Conservation (phyloP, 176 grass and related monocot species). For the Tillandsia leiboldiana region DNA sequence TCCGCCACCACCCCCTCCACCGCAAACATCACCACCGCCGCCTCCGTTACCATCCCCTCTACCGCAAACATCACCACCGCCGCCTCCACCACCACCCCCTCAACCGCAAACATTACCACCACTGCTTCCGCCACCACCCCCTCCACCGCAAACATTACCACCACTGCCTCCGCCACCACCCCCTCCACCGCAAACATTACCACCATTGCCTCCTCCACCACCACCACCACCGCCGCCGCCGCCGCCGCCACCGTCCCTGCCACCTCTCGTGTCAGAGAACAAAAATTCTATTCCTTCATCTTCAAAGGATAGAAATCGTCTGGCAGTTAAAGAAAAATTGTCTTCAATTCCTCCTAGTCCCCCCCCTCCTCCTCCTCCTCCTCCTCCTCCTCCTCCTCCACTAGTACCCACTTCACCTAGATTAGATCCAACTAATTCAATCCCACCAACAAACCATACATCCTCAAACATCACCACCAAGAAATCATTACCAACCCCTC, state of each 20-base stretch:
- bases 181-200: neutral
- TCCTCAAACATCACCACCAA: constrained; percentile 10
- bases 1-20: neutral
- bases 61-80: neutral
- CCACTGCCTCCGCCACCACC: too few relatives aligned
- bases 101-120: neutral
- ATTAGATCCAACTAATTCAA: constrained; percentile 20
- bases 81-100: neutral
- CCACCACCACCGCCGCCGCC: neutral
- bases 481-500: constrained; percentile 25
- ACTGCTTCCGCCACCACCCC: neutral
- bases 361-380: constrained; percentile 10
- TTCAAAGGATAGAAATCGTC: constrained; percentile 29
- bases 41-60: neutral
- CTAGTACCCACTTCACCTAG: constrained; percentile 10
- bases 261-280: neutral
- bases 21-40: neutral
- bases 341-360: constrained; percentile 19
- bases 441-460: constrained; percentile 15
- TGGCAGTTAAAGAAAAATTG: constrained; percentile 8
- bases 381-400: neutral
- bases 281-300: neutral
- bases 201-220: neutral
- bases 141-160: neutral
- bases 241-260: neutral